A percentile compares a stretch with the other conserved stretches of the same genome.
Conservation (phyloP, 192 early-diverging fungal genomes). For the Cetraspora pellucida region DNA sequence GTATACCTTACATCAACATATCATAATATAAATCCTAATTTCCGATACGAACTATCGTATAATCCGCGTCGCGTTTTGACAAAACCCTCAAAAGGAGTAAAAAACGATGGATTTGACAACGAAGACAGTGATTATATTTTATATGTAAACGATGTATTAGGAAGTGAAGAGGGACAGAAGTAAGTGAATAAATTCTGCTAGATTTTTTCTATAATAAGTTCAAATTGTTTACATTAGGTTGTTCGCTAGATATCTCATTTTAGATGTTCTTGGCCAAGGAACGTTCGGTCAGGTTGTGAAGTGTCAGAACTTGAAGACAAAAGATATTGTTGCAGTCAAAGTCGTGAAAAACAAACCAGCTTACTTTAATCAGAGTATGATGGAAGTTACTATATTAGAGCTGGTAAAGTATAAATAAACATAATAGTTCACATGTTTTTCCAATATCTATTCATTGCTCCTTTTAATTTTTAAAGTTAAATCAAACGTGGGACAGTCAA, state of each 20-base stretch:
- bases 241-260: slow-evolving; percentile 77
- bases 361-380: slow-evolving; percentile 96
- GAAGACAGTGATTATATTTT: slow-evolving; percentile 96
- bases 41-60: slow-evolving; percentile 72
- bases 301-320: slow-evolving; percentile 90
- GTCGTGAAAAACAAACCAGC: slow-evolving; percentile 98
- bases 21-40: slow-evolving; percentile 77
- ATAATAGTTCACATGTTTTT: not conserved
- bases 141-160: slow-evolving; percentile 96
- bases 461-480: slow-evolving; percentile 61
- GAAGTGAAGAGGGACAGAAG: slow-evolving; percentile 85
- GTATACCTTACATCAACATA: slow-evolving; percentile 72
- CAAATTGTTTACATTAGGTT: not conserved
- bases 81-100: slow-evolving; percentile 86
- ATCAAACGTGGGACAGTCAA: slow-evolving; percentile 81
- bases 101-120: slow-evolving; percentile 95
- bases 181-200: slow-evolving; percentile 40
- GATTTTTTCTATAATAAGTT: not conserved
- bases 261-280: slow-evolving; percentile 92
- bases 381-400: slow-evolving; percentile 94
- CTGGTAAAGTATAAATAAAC: slow-evolving; percentile 52
- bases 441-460: not conserved
- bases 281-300: slow-evolving; percentile 99
- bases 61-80: slow-evolving; percentile 92
- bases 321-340: slow-evolving; percentile 91